A percentile compares a stretch with the other conserved stretches of the same genome.
phyloP scores from a whole-genome alignment of 73 alveolate species.

The Tetrahymena thermophila region DNA sequence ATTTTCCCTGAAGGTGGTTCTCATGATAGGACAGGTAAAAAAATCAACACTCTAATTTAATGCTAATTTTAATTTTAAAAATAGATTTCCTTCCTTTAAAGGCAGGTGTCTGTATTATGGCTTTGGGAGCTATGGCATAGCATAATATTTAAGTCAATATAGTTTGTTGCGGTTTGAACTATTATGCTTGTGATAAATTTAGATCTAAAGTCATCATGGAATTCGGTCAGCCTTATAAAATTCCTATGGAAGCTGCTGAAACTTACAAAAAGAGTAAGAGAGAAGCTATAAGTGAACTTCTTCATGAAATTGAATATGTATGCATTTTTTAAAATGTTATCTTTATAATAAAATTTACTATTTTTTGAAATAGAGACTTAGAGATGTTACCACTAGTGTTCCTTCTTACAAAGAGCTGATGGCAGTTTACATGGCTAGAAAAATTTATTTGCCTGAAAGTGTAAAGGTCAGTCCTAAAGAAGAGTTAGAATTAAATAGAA shows the following conservation, averaged over 20 bases:
- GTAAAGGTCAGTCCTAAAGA: slow-evolving; percentile 57
- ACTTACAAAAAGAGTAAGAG: slow-evolving; percentile 66
- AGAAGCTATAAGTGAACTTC: slow-evolving; percentile 68
- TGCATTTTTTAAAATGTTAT: background rate
- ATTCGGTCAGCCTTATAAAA: slow-evolving; percentile 85
- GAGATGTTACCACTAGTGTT: slow-evolving; percentile 77
- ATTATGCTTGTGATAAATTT: slow-evolving; percentile 81
- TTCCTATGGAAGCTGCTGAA: slow-evolving; percentile 65
- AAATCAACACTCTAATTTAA: background rate
- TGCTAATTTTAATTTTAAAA: background rate
- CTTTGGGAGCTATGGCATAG: slow-evolving; percentile 91
- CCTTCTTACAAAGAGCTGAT: slow-evolving; percentile 82
- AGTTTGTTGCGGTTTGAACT: slow-evolving; percentile 86
- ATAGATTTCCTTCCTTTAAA: slow-evolving; percentile 76
- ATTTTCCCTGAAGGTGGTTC: slow-evolving; percentile 99
- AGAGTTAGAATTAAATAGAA: slow-evolving; percentile 58
- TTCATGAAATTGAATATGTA: slow-evolving; percentile 72
- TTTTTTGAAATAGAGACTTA: slow-evolving; percentile 48
- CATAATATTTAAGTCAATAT: slow-evolving; percentile 70
- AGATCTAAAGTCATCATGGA: slow-evolving; percentile 83
- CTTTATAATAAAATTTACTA: background rate
- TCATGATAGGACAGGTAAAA: slow-evolving; percentile 77
- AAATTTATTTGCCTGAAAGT: slow-evolving; percentile 77
- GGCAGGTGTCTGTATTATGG: slow-evolving; percentile 94
- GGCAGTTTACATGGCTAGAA: slow-evolving; percentile 71